Evolutionary conservation across 495 filamentous ascomycete genomes (phyloP).

Genomic region (Oidiodendron maius): DNA sequence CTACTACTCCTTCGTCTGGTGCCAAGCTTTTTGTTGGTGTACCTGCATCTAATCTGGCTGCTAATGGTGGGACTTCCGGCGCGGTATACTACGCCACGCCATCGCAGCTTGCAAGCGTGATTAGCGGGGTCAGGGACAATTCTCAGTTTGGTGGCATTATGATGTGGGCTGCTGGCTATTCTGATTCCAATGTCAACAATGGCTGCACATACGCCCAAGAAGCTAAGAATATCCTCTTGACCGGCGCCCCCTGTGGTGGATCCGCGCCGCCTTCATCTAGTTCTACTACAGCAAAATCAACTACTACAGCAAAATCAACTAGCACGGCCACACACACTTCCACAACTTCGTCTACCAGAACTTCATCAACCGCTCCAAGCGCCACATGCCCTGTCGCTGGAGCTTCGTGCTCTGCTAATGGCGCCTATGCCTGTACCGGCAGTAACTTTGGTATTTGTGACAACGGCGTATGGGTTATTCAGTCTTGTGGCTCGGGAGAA

Average conservation of each 20-base stretch:
- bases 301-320: background rate
- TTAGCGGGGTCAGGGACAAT: conserved; percentile 27
- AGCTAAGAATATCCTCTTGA: conserved; percentile 25
- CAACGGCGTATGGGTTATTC: too few species aligned
- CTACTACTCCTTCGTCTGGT: conserved; percentile 28
- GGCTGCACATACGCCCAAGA: conserved; percentile 38
- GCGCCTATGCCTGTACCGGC: too few species aligned
- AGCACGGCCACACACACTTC: background rate
- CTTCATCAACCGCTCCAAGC: too few species aligned
- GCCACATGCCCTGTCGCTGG: too few species aligned
- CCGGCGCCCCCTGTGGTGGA: conserved; percentile 15
- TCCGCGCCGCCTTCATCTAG: background rate
- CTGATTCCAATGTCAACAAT: conserved; percentile 34
- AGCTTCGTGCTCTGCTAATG: too few species aligned
- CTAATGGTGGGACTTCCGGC: conserved; percentile 32
- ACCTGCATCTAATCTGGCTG: conserved; percentile 32
- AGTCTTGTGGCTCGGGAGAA: too few species aligned
- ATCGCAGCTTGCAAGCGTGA: conserved; percentile 27
- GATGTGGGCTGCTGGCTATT: conserved; percentile 48
- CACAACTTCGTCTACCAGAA: too few species aligned
- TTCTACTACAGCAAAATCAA: background rate
- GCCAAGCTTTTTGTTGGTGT: conserved; percentile 47
- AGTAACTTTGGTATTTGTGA: too few species aligned
- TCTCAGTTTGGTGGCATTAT: conserved; percentile 45
- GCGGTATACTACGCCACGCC: conserved; percentile 39